Evolutionary conservation across 345 rosid species (phyloP).

Genomic region (Rhizophora apiculata): DNA sequence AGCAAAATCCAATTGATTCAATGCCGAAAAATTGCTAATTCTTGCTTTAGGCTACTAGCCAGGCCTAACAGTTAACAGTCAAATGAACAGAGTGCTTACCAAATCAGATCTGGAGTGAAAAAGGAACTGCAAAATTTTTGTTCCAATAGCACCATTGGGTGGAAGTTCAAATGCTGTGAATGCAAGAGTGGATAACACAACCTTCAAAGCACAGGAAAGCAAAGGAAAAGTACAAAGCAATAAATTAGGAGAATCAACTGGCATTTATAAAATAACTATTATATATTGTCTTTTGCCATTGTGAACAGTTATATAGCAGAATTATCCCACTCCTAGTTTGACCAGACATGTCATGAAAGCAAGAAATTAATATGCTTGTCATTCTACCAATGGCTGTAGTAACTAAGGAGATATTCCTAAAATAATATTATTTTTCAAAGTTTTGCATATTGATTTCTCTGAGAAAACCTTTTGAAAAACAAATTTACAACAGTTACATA

Average conservation of each 20-base stretch:
- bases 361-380: too few relatives aligned
- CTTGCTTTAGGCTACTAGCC: not conserved
- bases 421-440: too few relatives aligned
- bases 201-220: slow-evolving; percentile 47
- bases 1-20: slow-evolving; percentile 6
- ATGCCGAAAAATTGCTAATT: not conserved
- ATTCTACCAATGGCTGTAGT: too few relatives aligned
- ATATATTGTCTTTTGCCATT: not conserved
- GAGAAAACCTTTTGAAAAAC: too few relatives aligned
- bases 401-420: too few relatives aligned
- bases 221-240: slow-evolving; percentile 13
- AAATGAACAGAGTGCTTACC: slow-evolving; percentile 40
- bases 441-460: too few relatives aligned
- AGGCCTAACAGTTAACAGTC: not conserved
- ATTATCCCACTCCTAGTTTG: not conserved
- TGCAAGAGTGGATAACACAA: slow-evolving; percentile 82
- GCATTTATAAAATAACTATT: not conserved
- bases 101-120: slow-evolving; percentile 88
- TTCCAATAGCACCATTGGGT: slow-evolving; percentile 93
- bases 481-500: too few relatives aligned
- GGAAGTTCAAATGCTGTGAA: slow-evolving; percentile 99
- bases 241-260: slow-evolving; percentile 4
- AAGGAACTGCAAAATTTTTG: slow-evolving; percentile 79
- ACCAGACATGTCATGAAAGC: too few relatives aligned
- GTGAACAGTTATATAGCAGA: not conserved